Conservation (phyloP, 192 early-diverging fungal species). For the Coemansia sp. region DNA sequence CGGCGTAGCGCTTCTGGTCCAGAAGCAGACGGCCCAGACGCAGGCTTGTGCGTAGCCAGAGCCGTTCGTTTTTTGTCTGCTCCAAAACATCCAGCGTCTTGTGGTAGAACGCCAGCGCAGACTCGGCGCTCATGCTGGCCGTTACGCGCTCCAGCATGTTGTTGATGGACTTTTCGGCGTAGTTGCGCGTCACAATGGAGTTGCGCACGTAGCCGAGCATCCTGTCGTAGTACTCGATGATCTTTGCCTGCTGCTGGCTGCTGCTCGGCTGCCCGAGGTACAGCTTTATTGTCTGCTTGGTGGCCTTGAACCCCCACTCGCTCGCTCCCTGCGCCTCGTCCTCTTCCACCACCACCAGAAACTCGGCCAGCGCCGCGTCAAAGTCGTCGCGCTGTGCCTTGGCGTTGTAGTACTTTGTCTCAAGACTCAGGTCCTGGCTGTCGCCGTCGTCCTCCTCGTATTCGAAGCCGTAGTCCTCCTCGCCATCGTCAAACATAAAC, state of each 20-base stretch:
- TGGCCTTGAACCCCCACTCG: slow-evolving; percentile 49
- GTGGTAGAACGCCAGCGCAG: slow-evolving; percentile 24
- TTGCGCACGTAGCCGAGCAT: slow-evolving; percentile 36
- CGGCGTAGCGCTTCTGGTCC: slow-evolving; percentile 19
- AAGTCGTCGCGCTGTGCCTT: slow-evolving; percentile 37
- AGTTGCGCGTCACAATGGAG: slow-evolving; percentile 25
- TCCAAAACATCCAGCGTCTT: slow-evolving; percentile 28
- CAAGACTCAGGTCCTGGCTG: slow-evolving; percentile 23
- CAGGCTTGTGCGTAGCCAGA: slow-evolving; percentile 44
- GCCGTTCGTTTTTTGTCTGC: slow-evolving; percentile 30
- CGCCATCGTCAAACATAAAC: slow-evolving; percentile 47
- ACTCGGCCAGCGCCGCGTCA: slow-evolving; percentile 20
- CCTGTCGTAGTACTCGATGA: slow-evolving; percentile 17
- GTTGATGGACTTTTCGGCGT: slow-evolving; percentile 49
- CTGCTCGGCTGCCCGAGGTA: slow-evolving; percentile 9
- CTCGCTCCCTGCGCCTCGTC: slow-evolving; percentile 5
- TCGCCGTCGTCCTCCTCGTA: slow-evolving; percentile 42
- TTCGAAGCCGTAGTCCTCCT: slow-evolving; percentile 32
- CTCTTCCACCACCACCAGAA: slow-evolving; percentile 17
- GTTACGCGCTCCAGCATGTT: slow-evolving; percentile 40
- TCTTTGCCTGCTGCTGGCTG: not conserved
- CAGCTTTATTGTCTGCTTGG: slow-evolving; percentile 44
- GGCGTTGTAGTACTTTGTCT: slow-evolving; percentile 51
- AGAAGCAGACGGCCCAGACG: slow-evolving; percentile 32
- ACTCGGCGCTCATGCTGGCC: not conserved